Evolutionary conservation across 768 basidiomycete species (phyloP), one percentile per base, ranked within the genome.

Genomic region (Leccinum subtestaceum): DNA sequence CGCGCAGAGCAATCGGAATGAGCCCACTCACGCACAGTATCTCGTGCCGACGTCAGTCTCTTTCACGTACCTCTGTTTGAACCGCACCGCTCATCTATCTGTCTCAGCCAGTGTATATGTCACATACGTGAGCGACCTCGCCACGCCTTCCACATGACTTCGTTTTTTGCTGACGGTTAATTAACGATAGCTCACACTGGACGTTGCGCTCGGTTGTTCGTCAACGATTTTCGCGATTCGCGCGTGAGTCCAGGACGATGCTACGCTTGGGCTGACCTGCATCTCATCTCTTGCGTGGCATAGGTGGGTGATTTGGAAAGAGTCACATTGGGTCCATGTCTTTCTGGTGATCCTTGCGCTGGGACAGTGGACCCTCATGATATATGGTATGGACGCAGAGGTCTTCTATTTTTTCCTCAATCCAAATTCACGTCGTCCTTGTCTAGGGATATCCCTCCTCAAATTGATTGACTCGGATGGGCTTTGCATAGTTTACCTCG

Each of bases 281-380:
- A 11, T 38, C 47, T 56, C 12, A 46, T 47, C 11, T 9, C 23
- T 23, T 47, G 19, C n/a, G 15, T 32, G 2, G 15, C 12, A 6
- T 55, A 72, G 69, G 40, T 70, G 67, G 69, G 12, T 65, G 7
- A 57, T 71, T 12, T 71, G 70, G 70, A 71, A 54, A 47, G 55
- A 57, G 11, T 60, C 60, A 15, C 51, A 52, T 29, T 29, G n/a
- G 12, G 54, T 71, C 5, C 53, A 52, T 4, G 32, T 8, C 7
- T 32, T 71, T 5, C 52, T 72, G 0, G 4, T 32, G n/a, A 3
- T 69, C 11, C 38, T 61, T 12, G 12, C 57, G 3, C 25, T 71
- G 2, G 71, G 58, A 12, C 69, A 71, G 13, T 71, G 65, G 61
- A 3, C 29, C 29, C 9, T 65, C 13, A 34, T 72, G 17, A 38